Evolutionary conservation across 192 early-diverging fungal species (phyloP), one percentile per base, ranked within the genome.

Genomic region (Backusella circina): DNA sequence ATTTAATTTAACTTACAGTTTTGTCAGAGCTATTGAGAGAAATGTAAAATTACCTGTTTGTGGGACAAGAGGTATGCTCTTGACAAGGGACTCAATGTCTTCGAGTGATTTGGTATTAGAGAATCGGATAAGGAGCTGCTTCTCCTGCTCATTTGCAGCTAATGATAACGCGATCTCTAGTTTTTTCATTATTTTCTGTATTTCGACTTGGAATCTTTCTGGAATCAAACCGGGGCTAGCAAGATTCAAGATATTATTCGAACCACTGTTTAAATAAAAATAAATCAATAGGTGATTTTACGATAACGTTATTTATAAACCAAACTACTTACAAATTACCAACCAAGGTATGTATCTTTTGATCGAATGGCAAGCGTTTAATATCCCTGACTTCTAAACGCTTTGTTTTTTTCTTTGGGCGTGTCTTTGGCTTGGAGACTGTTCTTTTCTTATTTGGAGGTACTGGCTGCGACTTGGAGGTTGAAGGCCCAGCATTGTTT

Each of bases 1-100:
- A 54, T 67, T 67, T 67, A 67, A 67, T 67, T 67, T 8, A 67
- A 67, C 35, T 67, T 67, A 67, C 66, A 67, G 66, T 67, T 67
- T 67, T 36, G 33, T 36, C 21, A 67, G 33, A 67, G 66, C 66
- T 38, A 67, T 36, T 23, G 66, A 67, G 21, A 67, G 33, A 67
- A 67, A 67, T 36, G 33, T 67, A 38, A 67, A 67, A 67, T 8
- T 36, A 67, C 33, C 66, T 38, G 35, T 23, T 67, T 36, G n/a
- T 23, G 66, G 66, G 18, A 67, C 33, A 67, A 67, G 66, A 36
- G 33, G 66, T 67, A 67, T 67, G 18, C 66, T 67, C 66, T 67
- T 67, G 35, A 21, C 66, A 67, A 67, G 35, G 66, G 35, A 33
- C 35, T 38, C 35, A 36, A 23, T 67, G 66, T 67, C 33, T 37